Base-by-base conservation (phyloP, 306 rosid species). In the Datisca glomerata region DNA sequence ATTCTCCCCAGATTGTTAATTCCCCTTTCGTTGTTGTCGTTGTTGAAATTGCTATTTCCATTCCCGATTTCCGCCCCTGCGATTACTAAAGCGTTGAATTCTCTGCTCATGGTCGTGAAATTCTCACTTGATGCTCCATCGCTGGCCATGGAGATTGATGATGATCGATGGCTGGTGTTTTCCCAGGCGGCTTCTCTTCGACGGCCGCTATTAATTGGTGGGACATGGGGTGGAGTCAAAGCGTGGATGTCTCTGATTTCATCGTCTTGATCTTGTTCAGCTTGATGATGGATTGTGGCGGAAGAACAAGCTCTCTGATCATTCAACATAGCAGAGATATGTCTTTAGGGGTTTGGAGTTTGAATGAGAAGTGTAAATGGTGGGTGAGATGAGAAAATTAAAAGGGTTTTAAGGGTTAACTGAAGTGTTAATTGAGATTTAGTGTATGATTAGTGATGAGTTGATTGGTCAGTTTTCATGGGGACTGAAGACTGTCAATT, bases 221-320 rank as follows among this genome's bases (percentile, higher is more conserved):
- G 52, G 6, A 53, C 70, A 2, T 31, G 74, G 4, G 93, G 81
- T 13, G 96, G 79, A 12, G 86, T 70, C 14, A 91, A 47, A 33
- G 96, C 86, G 45, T 91, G 92, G 65, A 91, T 91, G 49, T 84
- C 98, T 53, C 98, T 59, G 28, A 91, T 63, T 8, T 65, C 51
- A 7, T 69, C 54, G 6, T 70, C 74, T 0, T 70, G 81, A 12
- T 38, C 72, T 3, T 45, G 63, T 3, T 29, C 51, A 7, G 61
- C 48, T 41, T 45, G 24, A 32, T 24, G 61, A 24, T 66, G 71
- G 57, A 49, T 56, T 3, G 67, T 45, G 1, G 60, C 51, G 28
- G 66, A 53, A 17, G 51, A 32, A 2, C 68, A 47, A 19, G 51
- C 36, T 2, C 51, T 18, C 7, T 48, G 77, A 56, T 72, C 61